Percentiles rank a stretch among this genome's conserved stretches.
phyloP scores from a whole-genome alignment of 441 rosid species.

The Kokia cookei region DNA sequence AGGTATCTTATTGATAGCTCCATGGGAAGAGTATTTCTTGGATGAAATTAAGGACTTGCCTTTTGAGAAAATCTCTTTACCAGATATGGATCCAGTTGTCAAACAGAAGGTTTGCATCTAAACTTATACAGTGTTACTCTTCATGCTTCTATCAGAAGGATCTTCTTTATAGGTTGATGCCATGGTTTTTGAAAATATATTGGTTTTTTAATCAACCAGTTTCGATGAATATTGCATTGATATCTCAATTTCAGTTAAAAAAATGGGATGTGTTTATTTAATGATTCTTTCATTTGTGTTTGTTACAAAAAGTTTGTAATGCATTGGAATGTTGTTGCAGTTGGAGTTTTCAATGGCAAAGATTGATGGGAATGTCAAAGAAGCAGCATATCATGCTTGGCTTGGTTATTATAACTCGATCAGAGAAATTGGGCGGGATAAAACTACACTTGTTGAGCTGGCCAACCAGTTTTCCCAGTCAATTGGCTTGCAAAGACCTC shows the following conservation, averaged over 20 bases:
- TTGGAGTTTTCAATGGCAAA: slow-evolving; percentile 55
- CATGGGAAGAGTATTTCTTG: slow-evolving; percentile 93
- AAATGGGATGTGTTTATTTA: not conserved
- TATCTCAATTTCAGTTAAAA: not conserved
- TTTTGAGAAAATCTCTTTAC: slow-evolving; percentile 49
- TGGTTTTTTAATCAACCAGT: not conserved
- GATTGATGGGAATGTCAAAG: slow-evolving; percentile 75
- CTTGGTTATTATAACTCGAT: slow-evolving; percentile 87
- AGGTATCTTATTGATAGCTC: slow-evolving; percentile 81
- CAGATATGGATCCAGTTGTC: slow-evolving; percentile 45
- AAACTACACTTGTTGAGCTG: slow-evolving; percentile 73
- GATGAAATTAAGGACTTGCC: slow-evolving; percentile 76
- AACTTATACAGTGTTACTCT: not conserved
- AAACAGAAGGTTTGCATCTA: slow-evolving; percentile 49
- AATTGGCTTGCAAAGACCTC: slow-evolving; percentile 76
- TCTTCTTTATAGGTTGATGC: not conserved
- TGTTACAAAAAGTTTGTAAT: not conserved
- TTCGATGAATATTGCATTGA: not conserved
- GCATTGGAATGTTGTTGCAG: slow-evolving; percentile 32
- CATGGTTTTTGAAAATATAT: not conserved
- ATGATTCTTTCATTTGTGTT: slow-evolving; percentile 1
- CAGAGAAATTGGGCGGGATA: slow-evolving; percentile 76
- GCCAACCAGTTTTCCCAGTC: slow-evolving; percentile 67
- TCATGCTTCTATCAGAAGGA: not conserved
- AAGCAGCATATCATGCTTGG: slow-evolving; percentile 96